phyloP scores from a whole-genome alignment of 352 stramenopile species.

The Pythium oligandrum region DNA sequence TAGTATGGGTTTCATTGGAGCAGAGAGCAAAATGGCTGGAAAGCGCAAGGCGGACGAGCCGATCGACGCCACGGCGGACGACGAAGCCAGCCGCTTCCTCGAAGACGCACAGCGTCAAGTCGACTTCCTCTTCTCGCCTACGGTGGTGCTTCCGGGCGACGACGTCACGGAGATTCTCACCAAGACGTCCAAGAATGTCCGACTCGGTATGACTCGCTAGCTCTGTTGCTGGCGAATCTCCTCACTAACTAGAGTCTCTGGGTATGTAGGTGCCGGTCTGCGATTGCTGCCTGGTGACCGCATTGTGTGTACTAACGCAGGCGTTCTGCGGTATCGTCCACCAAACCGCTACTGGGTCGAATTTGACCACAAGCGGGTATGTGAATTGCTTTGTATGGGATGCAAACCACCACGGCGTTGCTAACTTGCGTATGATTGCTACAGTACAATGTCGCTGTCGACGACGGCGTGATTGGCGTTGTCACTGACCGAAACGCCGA shows the following conservation, averaged over 20 bases:
- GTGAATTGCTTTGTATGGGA: slow-evolving; percentile 10
- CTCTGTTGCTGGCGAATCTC: too few relatives aligned
- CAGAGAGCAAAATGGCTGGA: slow-evolving; percentile 28
- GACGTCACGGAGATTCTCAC: slow-evolving; percentile 76
- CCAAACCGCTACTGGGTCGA: slow-evolving; percentile 89
- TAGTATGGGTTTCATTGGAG: neutral
- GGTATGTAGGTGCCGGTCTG: slow-evolving; percentile 44
- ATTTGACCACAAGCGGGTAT: slow-evolving; percentile 81
- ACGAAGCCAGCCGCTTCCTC: slow-evolving; percentile 53
- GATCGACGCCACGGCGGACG: slow-evolving; percentile 15
- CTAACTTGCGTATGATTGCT: neutral
- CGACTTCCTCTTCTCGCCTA: slow-evolving; percentile 72
- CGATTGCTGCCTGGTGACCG: slow-evolving; percentile 47
- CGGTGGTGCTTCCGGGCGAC: slow-evolving; percentile 69
- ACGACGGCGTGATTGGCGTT: slow-evolving; percentile 93
- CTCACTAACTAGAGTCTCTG: too few relatives aligned
- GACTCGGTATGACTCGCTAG: slow-evolving; percentile 36
- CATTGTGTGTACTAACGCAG: slow-evolving; percentile 77
- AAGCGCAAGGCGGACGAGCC: slow-evolving; percentile 40
- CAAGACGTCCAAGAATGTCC: slow-evolving; percentile 60
- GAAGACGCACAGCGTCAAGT: slow-evolving; percentile 71
- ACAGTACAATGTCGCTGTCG: slow-evolving; percentile 70
- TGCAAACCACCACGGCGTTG: neutral
- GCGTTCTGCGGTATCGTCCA: slow-evolving; percentile 79
- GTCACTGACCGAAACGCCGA: slow-evolving; percentile 93